phyloP scores from a whole-genome alignment of 2,329 filamentous ascomycete species.

The Aaosphaeria arxii region DNA sequence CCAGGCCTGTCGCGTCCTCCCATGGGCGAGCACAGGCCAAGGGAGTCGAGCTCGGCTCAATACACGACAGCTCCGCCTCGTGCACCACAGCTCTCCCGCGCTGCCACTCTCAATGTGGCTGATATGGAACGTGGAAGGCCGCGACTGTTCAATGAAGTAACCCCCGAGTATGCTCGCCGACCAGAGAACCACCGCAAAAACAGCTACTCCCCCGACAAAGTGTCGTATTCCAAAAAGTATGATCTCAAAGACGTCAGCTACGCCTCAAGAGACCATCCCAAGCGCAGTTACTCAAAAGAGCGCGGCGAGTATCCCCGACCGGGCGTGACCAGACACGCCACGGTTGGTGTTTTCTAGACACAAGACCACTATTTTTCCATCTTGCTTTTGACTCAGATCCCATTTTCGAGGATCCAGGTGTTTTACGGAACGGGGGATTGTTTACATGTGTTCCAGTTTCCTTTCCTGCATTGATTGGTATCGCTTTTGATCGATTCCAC shows the following conservation, averaged over 20 bases:
- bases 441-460: too few species aligned
- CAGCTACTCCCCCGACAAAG: constrained; percentile 30
- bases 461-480: too few species aligned
- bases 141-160: constrained; percentile 24
- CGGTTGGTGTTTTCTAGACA: too few species aligned
- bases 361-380: too few species aligned
- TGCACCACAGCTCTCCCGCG: constrained; percentile 6
- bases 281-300: too few species aligned
- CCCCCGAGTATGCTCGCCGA: constrained; percentile 12
- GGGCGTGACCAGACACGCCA: too few species aligned
- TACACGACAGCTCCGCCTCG: constrained; percentile 7
- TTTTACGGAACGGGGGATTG: too few species aligned
- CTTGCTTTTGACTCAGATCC: too few species aligned
- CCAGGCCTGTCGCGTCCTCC: constrained; percentile 19
- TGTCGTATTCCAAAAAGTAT: constrained; percentile 26
- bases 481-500: too few species aligned
- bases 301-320: too few species aligned
- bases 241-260: constrained; percentile 38
- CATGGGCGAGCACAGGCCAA: constrained; percentile 28
- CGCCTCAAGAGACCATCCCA: too few species aligned
- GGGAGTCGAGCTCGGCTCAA: constrained; percentile 11
- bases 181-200: constrained; percentile 17
- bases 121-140: constrained; percentile 20
- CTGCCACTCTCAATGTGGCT: constrained; percentile 10
- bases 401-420: too few species aligned